Evolutionary conservation across 2,329 filamentous ascomycete genomes (phyloP).

Genomic region (Colletotrichum sp.): DNA sequence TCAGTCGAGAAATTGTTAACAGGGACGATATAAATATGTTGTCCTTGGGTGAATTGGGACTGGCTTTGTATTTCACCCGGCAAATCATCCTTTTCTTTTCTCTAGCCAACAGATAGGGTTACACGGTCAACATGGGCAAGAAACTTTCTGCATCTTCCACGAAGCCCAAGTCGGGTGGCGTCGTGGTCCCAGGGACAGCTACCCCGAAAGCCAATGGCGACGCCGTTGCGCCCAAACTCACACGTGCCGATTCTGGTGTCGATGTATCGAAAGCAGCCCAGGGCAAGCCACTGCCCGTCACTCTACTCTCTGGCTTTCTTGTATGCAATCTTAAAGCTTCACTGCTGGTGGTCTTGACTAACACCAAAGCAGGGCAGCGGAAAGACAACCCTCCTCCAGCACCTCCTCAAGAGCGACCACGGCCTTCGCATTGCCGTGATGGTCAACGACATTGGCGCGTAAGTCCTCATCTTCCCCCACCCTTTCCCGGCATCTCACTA

Average conservation of each 20-base stretch:
- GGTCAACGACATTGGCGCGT: constrained; percentile 74
- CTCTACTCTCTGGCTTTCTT: constrained; percentile 65
- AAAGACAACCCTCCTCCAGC: constrained; percentile 73
- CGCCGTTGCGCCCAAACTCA: neutral
- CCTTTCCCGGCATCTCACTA: neutral
- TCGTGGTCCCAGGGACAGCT: neutral
- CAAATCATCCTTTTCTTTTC: neutral
- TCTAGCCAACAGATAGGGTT: no score
- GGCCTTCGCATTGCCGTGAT: constrained; percentile 73
- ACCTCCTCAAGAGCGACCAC: constrained; percentile 71
- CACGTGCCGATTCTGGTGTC: constrained; percentile 10
- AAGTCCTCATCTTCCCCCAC: constrained; percentile 23
- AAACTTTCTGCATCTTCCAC: constrained; percentile 7
- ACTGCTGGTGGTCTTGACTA: neutral
- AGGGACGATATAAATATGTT: neutral
- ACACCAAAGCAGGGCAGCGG: constrained; percentile 60
- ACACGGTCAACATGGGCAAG: neutral
- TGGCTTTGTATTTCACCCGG: neutral
- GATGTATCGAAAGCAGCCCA: neutral
- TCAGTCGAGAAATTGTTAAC: neutral
- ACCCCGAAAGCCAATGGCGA: neutral
- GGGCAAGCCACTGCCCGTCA: constrained; percentile 56
- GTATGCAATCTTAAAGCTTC: constrained; percentile 32
- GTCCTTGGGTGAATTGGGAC: neutral
- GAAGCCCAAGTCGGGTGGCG: neutral